Evolutionary conservation across 169 alveolate genomes (phyloP).

Genomic region (Plasmodium yoelii): DNA sequence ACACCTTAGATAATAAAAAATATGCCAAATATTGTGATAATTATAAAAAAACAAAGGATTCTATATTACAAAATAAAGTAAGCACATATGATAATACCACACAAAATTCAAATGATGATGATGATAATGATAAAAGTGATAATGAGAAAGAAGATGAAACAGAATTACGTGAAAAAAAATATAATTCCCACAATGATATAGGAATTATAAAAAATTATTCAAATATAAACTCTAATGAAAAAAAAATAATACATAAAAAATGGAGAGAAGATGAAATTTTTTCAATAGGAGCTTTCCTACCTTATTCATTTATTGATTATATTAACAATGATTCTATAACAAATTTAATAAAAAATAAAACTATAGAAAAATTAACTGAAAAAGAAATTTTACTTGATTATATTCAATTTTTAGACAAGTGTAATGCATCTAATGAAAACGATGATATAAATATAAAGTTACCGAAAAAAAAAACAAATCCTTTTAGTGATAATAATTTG

Average conservation of each 20-base stretch:
- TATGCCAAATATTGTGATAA: not conserved
- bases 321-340: slow-evolving; percentile 58
- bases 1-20: slow-evolving; percentile 6
- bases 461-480: too few relatives aligned
- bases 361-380: slow-evolving; percentile 55
- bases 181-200: not conserved
- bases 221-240: slow-evolving; percentile 1
- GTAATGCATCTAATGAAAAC: not conserved
- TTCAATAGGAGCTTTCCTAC: slow-evolving; percentile 67
- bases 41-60: not conserved
- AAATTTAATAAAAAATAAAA: slow-evolving; percentile 15
- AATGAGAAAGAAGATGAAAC: not conserved
- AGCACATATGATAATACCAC: not conserved
- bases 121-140: not conserved
- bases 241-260: slow-evolving; percentile 62
- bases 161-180: slow-evolving; percentile 6
- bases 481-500: too few relatives aligned
- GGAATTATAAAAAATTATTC: slow-evolving; percentile 9
- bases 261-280: slow-evolving; percentile 75
- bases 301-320: slow-evolving; percentile 74
- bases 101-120: not conserved
- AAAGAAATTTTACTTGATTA: slow-evolving; percentile 58
- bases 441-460: too few relatives aligned
- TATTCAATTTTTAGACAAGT: slow-evolving; percentile 45
- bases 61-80: not conserved